phyloP scores from a whole-genome alignment of 768 basidiomycete species.

The Mycena albidolilacea region DNA sequence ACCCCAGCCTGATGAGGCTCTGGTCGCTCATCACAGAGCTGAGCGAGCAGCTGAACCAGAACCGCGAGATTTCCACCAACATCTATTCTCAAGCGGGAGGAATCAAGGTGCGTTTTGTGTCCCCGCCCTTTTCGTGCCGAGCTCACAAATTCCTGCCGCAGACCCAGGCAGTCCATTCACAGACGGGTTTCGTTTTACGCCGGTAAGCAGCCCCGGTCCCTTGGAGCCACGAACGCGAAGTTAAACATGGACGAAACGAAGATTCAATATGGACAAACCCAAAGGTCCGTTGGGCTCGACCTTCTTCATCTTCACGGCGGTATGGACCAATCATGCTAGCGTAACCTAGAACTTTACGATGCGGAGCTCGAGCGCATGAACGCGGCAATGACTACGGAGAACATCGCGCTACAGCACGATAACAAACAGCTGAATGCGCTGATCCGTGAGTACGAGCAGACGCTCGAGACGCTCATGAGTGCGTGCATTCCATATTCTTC shows the following conservation, averaged over 20 bases:
- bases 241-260: conserved; percentile 40
- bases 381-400: conserved; percentile 81
- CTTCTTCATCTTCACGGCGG: conserved; percentile 6
- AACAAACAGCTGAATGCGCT: conserved; percentile 94
- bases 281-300: conserved; percentile 68
- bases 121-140: neutral
- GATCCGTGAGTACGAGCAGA: conserved; percentile 97
- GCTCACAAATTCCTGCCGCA: conserved; percentile 47
- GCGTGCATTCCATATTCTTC: conserved; percentile 28
- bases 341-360: conserved; percentile 84
- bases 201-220: conserved; percentile 60
- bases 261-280: conserved; percentile 92
- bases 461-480: conserved; percentile 95
- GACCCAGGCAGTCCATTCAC: conserved; percentile 91
- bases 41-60: conserved; percentile 86
- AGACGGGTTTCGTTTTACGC: conserved; percentile 93
- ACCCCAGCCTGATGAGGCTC: conserved; percentile 74
- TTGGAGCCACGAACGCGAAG: neutral
- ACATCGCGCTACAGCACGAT: conserved; percentile 88
- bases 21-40: conserved; percentile 83
- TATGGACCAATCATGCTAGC: conserved; percentile 36
- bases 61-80: conserved; percentile 77
- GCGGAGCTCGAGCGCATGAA: conserved; percentile 94
- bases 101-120: conserved; percentile 76
- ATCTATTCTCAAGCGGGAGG: conserved; percentile 82